Evolutionary conservation across 306 rosid species (phyloP).

Genomic region (Cucumis melo): DNA sequence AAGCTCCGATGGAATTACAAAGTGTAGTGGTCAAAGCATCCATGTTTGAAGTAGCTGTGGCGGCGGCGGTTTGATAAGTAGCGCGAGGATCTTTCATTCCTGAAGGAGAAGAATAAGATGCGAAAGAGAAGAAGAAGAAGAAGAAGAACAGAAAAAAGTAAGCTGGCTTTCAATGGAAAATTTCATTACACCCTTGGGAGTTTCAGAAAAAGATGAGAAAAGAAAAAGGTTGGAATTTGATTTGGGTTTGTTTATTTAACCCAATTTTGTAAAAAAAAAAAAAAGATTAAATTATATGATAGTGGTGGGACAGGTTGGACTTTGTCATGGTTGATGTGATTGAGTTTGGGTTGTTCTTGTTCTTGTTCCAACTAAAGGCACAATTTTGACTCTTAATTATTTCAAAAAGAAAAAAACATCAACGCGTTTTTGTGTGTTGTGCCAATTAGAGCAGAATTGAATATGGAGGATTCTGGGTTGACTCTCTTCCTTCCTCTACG

Average conservation of each 20-base stretch:
- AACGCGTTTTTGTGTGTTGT: slow-evolving; percentile 6
- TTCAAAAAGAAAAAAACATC: not conserved
- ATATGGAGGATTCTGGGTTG: not conserved
- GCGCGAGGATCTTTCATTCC: slow-evolving; percentile 11
- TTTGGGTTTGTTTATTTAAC: slow-evolving; percentile 1
- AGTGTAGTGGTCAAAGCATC: slow-evolving; percentile 62
- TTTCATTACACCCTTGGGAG: not conserved
- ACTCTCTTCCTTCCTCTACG: not conserved
- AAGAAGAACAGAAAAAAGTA: not conserved
- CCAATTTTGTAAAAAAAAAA: not conserved
- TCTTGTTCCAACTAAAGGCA: not conserved
- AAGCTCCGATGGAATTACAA: slow-evolving; percentile 67
- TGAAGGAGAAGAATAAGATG: not conserved
- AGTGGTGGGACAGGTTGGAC: slow-evolving; percentile 10
- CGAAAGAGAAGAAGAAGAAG: not conserved
- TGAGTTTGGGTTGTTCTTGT: not conserved
- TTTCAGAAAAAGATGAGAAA: not conserved
- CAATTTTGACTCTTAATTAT: not conserved
- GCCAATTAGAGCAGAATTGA: not conserved
- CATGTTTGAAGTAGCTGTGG: slow-evolving; percentile 16
- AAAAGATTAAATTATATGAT: not conserved
- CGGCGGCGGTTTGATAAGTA: slow-evolving; percentile 20
- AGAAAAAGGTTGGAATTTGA: not conserved
- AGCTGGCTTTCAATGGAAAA: not conserved
- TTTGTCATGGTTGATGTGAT: slow-evolving; percentile 7